Evolutionary conservation across 192 early-diverging fungal species (phyloP), one percentile per base, ranked within the genome.

Genomic region (Coemansia sp.): DNA sequence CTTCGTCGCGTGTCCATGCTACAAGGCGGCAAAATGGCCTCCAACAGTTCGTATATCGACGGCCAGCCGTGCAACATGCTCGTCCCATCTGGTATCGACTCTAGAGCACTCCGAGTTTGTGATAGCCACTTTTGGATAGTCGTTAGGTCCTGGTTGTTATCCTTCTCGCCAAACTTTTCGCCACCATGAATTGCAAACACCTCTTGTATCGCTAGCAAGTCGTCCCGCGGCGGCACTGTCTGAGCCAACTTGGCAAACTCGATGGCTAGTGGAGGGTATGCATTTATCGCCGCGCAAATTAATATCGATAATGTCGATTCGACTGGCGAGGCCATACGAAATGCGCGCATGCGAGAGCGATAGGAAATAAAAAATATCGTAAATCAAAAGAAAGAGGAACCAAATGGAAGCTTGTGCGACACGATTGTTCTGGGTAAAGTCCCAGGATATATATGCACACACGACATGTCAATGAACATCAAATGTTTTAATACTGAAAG

Each of bases 101-200:
- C 23, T 37, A 34, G 7, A 14, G 31, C 29, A 11, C 50, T 39
- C 37, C 25, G 19, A n/a, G 3, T 3, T n/a, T 51, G 42, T 3
- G 53, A 5, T 25, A 73, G 57, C 78, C 78, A 81, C 23, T 41
- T 11, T 1, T 62, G 60, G 14, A 81, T 53, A 6, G 69, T 38
- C 1, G 29, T 19, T 0, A 81, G 68, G 25, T 82, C 79, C 11
- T 45, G 34, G 5, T 57, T 61, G 64, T 74, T 76, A 74, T 82
- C 79, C 57, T 59, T 73, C 32, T 82, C 79, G 63, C 79, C 79
- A 65, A 82, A 82, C 63, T 71, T 39, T n/a, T 76, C 74, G 62
- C 79, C 74, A 0, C 74, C 71, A 19, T 76, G 79, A 17, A 11
- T n/a, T 25, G 41, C 57, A 2, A 82, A 50, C 19, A 76, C 69